These are phyloP conservation scores for Fusarium humuli DNA, from an alignment of 2,329 filamentous ascomycete species.

Conservation along the genomic window DNA sequence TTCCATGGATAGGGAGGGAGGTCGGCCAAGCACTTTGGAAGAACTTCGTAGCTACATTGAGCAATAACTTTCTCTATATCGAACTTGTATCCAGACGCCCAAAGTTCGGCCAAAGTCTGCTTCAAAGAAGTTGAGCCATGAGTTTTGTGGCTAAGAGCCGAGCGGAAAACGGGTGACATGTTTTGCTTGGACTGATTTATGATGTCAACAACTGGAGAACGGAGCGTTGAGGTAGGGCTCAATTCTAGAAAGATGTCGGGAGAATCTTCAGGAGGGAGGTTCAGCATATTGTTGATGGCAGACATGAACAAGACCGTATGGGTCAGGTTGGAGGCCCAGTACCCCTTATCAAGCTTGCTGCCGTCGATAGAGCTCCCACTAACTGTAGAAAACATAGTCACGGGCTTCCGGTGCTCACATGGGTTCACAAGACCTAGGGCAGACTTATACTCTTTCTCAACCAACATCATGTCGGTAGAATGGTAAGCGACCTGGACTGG, in stretches of 20 bases:
- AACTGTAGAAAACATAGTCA: constrained; percentile 58
- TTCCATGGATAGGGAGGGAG: constrained; percentile 68
- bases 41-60: constrained; percentile 20
- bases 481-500: constrained; percentile 58
- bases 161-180: constrained; percentile 39
- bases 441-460: constrained; percentile 53
- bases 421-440: constrained; percentile 44
- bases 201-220: constrained; percentile 54
- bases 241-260: constrained; percentile 57
- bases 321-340: constrained; percentile 62
- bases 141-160: constrained; percentile 46
- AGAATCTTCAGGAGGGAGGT: constrained; percentile 37
- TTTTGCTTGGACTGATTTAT: constrained; percentile 36
- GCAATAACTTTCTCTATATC: constrained; percentile 50
- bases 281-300: constrained; percentile 54
- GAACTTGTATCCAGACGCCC: constrained; percentile 51
- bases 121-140: constrained; percentile 47
- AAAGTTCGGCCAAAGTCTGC: constrained; percentile 51
- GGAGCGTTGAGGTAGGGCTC: constrained; percentile 54
- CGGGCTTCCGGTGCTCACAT: constrained; percentile 14
- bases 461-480: constrained; percentile 57
- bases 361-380: constrained; percentile 47
- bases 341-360: constrained; percentile 49
- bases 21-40: constrained; percentile 55
- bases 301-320: constrained; percentile 58